A percentile compares a stretch with the other conserved stretches of the same genome.
These are phyloP conservation scores for Neonectria punicea DNA, from an alignment of 2,329 filamentous ascomycete species.

Conservation along the genomic window DNA sequence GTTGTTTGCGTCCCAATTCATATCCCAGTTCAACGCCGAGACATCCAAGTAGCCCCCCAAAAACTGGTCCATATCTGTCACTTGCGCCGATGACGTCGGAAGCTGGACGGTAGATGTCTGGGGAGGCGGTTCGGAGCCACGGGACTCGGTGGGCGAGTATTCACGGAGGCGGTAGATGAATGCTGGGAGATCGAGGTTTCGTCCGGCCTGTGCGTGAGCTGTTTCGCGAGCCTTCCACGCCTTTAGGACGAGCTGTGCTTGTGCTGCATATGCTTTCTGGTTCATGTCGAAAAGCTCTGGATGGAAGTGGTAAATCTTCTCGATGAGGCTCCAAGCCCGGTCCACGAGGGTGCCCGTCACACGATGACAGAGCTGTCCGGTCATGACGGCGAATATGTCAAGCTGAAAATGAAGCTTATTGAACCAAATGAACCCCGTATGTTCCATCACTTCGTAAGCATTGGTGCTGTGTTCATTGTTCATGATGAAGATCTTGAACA, in stretches of 20 bases:
- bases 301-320: conserved; percentile 60
- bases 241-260: conserved; percentile 60
- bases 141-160: conserved; percentile 52
- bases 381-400: conserved; percentile 66
- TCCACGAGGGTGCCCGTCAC: conserved; percentile 62
- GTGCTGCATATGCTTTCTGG: conserved; percentile 55
- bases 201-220: conserved; percentile 51
- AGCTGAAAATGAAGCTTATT: conserved; percentile 64
- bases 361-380: conserved; percentile 63
- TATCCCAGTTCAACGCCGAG: conserved; percentile 57
- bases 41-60: conserved; percentile 57
- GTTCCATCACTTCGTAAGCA: conserved; percentile 55
- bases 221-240: conserved; percentile 64
- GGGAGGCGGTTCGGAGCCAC: conserved; percentile 41
- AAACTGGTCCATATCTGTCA: conserved; percentile 55
- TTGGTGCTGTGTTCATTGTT: conserved; percentile 59
- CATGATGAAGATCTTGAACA: conserved; percentile 65
- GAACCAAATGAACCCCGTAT: conserved; percentile 66
- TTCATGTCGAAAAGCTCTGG: conserved; percentile 62
- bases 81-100: conserved; percentile 40
- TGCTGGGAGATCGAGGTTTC: conserved; percentile 53
- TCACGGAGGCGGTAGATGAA: conserved; percentile 59
- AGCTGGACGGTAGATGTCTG: conserved; percentile 44
- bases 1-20: conserved; percentile 51
- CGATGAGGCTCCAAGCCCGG: conserved; percentile 61